These are phyloP conservation scores for Auricularia sp. DNA, from an alignment of 768 basidiomycete species.

Conservation along the genomic window DNA sequence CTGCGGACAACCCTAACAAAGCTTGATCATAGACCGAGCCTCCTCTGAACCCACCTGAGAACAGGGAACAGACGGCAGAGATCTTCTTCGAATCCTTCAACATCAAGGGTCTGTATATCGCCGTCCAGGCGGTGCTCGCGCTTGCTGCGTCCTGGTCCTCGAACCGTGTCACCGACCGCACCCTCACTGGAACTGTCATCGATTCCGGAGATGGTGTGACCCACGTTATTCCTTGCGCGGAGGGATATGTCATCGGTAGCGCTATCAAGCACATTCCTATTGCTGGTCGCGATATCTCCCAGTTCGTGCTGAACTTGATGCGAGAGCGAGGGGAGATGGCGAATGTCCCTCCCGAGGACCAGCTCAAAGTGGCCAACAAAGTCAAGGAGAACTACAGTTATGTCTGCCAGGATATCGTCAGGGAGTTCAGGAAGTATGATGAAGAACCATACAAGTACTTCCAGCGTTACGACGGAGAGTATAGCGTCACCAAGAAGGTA, in stretches of 20 bases:
- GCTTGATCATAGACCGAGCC: conserved; percentile 87
- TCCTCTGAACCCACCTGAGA: conserved; percentile 95
- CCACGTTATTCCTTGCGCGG: conserved; percentile 91
- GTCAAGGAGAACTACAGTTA: conserved; percentile 99
- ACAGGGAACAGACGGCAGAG: conserved; percentile 98
- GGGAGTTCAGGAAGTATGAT: conserved; percentile 98
- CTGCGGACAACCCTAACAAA: background rate
- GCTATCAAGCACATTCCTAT: conserved; percentile 99
- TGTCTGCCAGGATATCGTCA: conserved; percentile 97
- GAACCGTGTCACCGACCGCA: conserved; percentile 78
- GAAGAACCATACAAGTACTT: conserved; percentile 92
- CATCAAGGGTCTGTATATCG: conserved; percentile 96
- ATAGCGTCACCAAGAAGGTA: conserved; percentile 51
- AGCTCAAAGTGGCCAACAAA: conserved; percentile 78
- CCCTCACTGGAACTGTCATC: conserved; percentile 93
- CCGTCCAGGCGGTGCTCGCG: conserved; percentile 95
- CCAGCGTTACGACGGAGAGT: conserved; percentile 85
- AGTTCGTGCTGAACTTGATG: conserved; percentile 91
- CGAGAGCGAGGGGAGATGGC: conserved; percentile 90
- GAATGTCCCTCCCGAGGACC: conserved; percentile 88
- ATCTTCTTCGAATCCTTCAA: conserved; percentile 99
- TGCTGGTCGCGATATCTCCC: conserved; percentile 92
- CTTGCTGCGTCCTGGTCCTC: conserved; percentile 97
- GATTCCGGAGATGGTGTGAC: conserved; percentile 99
- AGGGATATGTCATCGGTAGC: conserved; percentile 97